Evolutionary conservation across 2,329 filamentous ascomycete species (phyloP).

Genomic region (Fusarium acutatum): DNA sequence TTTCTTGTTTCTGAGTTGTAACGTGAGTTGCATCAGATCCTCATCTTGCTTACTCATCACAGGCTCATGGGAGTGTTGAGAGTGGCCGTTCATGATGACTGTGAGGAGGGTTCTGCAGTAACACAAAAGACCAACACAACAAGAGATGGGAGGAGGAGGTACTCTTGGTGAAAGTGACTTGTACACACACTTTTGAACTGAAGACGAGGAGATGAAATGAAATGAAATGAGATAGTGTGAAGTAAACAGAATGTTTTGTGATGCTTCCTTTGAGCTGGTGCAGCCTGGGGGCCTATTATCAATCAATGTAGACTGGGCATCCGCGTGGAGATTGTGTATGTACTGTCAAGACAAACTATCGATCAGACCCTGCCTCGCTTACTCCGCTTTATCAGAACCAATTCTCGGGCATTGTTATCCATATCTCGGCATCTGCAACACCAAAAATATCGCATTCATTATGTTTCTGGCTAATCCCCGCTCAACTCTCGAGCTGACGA

Average conservation of each 20-base stretch:
- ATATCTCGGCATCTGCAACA: background rate
- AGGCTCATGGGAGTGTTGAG: background rate
- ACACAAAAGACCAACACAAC: too few relatives aligned
- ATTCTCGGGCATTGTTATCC: background rate
- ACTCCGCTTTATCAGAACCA: background rate
- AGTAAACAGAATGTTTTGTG: too few relatives aligned
- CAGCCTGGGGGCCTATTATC: background rate
- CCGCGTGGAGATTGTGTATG: background rate
- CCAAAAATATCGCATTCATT: background rate
- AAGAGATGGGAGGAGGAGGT: rapidly evolving
- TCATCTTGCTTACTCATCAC: slow-evolving; percentile 1
- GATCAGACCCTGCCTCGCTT: background rate
- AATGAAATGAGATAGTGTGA: background rate
- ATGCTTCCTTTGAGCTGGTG: background rate
- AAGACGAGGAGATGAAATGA: background rate
- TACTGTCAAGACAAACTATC: background rate
- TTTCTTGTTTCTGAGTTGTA: slow-evolving; percentile 8
- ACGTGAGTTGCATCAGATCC: background rate
- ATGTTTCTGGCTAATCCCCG: background rate
- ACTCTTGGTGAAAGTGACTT: background rate
- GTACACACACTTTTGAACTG: background rate
- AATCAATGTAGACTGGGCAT: background rate
- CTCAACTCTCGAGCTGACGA: background rate
- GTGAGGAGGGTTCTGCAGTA: background rate
- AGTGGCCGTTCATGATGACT: background rate